Percentiles rank a stretch among this genome's conserved stretches.
Evolutionary conservation across 1,284 basidiomycete species (phyloP).

Genomic region (Tremellales sp.): DNA sequence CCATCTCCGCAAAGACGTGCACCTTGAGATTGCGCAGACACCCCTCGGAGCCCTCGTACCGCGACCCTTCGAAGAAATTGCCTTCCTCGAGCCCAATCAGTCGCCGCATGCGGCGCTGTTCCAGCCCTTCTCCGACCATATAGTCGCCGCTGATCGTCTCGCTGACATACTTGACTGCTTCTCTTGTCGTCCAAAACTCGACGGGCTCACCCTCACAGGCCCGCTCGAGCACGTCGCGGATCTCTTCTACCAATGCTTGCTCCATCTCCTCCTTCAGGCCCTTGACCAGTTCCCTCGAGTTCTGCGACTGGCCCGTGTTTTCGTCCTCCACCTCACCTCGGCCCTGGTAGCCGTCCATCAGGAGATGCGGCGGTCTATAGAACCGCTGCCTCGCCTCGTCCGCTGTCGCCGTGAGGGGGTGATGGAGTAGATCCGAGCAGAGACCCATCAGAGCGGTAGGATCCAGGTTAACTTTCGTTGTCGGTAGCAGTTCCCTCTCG

Average conservation of each 20-base stretch:
- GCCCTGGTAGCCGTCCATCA: constrained; percentile 16
- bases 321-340: constrained; percentile 22
- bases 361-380: constrained; percentile 44
- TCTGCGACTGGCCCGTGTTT: constrained; percentile 32
- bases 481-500: constrained; percentile 50
- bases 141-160: constrained; percentile 35
- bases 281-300: constrained; percentile 39
- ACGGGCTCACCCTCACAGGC: constrained; percentile 34
- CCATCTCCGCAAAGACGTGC: constrained; percentile 27
- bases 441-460: constrained; percentile 76
- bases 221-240: constrained; percentile 49
- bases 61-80: constrained; percentile 42
- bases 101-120: constrained; percentile 39
- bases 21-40: constrained; percentile 28
- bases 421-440: constrained; percentile 74
- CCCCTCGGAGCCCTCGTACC: constrained; percentile 36
- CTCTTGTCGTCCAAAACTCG: constrained; percentile 72
- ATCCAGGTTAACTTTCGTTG: constrained; percentile 66
- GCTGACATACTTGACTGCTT: constrained; percentile 57
- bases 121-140: constrained; percentile 34
- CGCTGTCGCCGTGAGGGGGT: constrained; percentile 57
- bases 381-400: constrained; percentile 60
- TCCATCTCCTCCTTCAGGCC: constrained; percentile 62
- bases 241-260: constrained; percentile 61
- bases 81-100: constrained; percentile 38